Conservation (phyloP, 2,329 filamentous ascomycete species). For the Leptographium flavum region DNA sequence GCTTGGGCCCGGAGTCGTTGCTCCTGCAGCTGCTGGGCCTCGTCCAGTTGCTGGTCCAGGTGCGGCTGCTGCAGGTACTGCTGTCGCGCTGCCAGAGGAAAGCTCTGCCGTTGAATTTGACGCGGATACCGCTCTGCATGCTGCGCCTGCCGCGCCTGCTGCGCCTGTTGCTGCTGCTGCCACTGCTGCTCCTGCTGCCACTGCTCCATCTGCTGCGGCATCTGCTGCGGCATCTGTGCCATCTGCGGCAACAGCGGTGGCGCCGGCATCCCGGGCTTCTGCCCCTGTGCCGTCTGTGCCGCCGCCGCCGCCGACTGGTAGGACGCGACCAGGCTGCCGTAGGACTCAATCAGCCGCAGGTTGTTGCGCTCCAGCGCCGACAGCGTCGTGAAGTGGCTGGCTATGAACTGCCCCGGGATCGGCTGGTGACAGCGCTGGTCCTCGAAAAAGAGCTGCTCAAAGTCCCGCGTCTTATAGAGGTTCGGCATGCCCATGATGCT, state of each 20-base stretch:
- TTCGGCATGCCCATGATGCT: conserved; percentile 14
- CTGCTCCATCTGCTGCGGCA: background rate
- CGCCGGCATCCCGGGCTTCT: background rate
- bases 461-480: conserved; percentile 6
- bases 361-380: background rate
- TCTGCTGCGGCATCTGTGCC: background rate
- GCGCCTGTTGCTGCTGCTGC: background rate
- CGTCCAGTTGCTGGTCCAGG: background rate
- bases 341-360: background rate
- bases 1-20: background rate
- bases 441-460: conserved; percentile 11
- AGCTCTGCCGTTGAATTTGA: no score
- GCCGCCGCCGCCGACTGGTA: background rate
- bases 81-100: no score
- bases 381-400: background rate
- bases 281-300: background rate
- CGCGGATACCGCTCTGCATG: background rate
- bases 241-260: background rate
- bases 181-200: background rate
- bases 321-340: background rate
- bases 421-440: conserved; percentile 10
- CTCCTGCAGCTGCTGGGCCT: background rate
- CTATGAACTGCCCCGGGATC: background rate
- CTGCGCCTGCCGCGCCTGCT: background rate
- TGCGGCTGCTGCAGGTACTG: background rate